These are phyloP conservation scores for Trichoderma parareesei DNA, from an alignment of 495 filamentous ascomycete species.

Conservation along the genomic window DNA sequence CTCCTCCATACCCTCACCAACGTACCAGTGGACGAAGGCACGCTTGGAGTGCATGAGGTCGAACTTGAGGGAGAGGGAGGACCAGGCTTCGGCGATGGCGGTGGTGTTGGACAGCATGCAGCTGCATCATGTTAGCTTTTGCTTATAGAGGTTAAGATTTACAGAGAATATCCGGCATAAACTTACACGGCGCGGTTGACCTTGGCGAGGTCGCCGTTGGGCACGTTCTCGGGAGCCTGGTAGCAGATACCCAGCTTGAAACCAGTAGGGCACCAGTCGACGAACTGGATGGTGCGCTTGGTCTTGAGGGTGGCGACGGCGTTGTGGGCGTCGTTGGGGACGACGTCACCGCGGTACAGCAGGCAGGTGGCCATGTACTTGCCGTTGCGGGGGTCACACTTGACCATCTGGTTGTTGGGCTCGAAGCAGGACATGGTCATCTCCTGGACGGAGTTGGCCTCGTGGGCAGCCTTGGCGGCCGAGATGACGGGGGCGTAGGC, in stretches of 20 bases:
- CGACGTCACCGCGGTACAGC: slow-evolving; percentile 83
- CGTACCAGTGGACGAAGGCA: slow-evolving; percentile 99
- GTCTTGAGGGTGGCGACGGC: slow-evolving; percentile 78
- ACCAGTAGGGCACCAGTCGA: slow-evolving; percentile 94
- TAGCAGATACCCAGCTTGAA: slow-evolving; percentile 96
- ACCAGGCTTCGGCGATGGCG: slow-evolving; percentile 97
- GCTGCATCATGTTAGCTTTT: slow-evolving; percentile 29
- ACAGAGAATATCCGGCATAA: not conserved
- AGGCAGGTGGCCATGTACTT: slow-evolving; percentile 94
- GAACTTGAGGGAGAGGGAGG: slow-evolving; percentile 94
- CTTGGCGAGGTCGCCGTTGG: slow-evolving; percentile 94
- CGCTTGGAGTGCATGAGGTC: slow-evolving; percentile 99
- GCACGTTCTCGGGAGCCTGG: slow-evolving; percentile 86
- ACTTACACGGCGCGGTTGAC: slow-evolving; percentile 96
- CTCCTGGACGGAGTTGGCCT: slow-evolving; percentile 86
- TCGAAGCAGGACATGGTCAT: slow-evolving; percentile 88
- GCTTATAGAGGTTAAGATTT: not conserved
- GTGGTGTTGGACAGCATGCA: slow-evolving; percentile 99
- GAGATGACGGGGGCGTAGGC: slow-evolving; percentile 83
- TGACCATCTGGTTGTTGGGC: slow-evolving; percentile 95
- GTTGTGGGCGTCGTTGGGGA: slow-evolving; percentile 73
- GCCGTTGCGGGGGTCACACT: slow-evolving; percentile 83
- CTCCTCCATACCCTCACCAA: slow-evolving; percentile 99
- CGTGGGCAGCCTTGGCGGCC: slow-evolving; percentile 72
- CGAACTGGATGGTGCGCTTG: slow-evolving; percentile 81